Percentiles rank a stretch among this genome's conserved stretches.
Conservation (phyloP, 129 eudicot species). For the Daucus carota region DNA sequence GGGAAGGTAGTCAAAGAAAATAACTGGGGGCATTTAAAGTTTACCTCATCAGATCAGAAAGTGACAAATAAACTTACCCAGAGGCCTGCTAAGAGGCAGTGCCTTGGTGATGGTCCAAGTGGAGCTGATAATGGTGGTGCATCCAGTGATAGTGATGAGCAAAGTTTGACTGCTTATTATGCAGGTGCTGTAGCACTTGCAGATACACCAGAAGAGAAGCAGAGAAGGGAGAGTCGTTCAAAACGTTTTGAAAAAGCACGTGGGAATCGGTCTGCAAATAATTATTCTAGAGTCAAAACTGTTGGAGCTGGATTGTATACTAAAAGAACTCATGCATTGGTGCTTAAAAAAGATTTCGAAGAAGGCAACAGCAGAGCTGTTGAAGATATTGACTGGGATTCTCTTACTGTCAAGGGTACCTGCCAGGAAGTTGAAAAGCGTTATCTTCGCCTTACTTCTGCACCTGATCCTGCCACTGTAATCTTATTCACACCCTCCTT, state of each 20-base stretch:
- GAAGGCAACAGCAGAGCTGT: slow-evolving; percentile 76
- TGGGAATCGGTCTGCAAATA: slow-evolving; percentile 36
- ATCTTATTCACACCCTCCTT: not conserved
- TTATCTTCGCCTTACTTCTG: slow-evolving; percentile 93
- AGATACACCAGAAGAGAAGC: slow-evolving; percentile 74
- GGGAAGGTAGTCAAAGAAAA: slow-evolving; percentile 56
- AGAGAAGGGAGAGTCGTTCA: slow-evolving; percentile 86
- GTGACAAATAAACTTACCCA: slow-evolving; percentile 26
- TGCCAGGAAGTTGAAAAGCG: slow-evolving; percentile 95
- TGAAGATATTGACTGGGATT: slow-evolving; percentile 98
- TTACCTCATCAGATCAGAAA: slow-evolving; percentile 46
- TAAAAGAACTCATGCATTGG: slow-evolving; percentile 54
- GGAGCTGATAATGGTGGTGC: slow-evolving; percentile 49
- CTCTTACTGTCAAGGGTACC: slow-evolving; percentile 90
- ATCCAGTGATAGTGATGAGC: slow-evolving; percentile 93
- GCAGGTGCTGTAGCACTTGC: slow-evolving; percentile 63
- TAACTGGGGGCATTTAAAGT: slow-evolving; percentile 32
- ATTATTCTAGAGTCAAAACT: slow-evolving; percentile 34
- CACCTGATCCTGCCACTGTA: slow-evolving; percentile 98
- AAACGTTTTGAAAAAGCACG: slow-evolving; percentile 82
- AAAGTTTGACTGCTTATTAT: slow-evolving; percentile 53
- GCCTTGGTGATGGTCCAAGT: slow-evolving; percentile 39
- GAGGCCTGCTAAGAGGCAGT: slow-evolving; percentile 73
- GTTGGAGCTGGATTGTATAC: slow-evolving; percentile 49
- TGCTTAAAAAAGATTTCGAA: slow-evolving; percentile 55